Percentiles rank a stretch among this genome's conserved stretches.
Evolutionary conservation across 306 rosid species (phyloP).

Genomic region (Dryas alaskensis): DNA sequence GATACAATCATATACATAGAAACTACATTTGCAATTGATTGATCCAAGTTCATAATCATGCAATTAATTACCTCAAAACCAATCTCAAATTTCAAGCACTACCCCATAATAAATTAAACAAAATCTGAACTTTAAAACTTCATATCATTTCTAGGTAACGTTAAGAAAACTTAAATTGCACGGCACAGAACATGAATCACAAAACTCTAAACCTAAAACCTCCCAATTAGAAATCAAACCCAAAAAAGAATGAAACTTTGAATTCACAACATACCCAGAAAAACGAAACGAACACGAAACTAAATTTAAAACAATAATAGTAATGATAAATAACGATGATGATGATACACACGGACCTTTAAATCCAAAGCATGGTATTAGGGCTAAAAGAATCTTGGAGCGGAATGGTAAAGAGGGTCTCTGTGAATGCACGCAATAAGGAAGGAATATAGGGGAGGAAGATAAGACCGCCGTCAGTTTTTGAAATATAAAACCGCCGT

Average conservation of each 20-base stretch:
- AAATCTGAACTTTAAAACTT: neutral
- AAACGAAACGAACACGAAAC: neutral
- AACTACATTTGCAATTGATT: neutral
- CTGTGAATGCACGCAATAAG: neutral
- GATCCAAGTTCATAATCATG: neutral
- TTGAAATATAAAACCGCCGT: neutral
- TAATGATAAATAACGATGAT: neutral
- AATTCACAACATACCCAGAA: slow-evolving; percentile 9
- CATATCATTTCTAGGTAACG: too few relatives aligned
- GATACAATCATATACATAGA: neutral
- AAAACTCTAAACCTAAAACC: slow-evolving; percentile 31
- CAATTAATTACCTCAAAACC: neutral
- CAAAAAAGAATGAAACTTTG: slow-evolving; percentile 11
- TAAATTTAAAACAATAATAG: neutral
- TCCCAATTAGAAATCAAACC: slow-evolving; percentile 25
- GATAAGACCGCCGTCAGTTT: neutral
- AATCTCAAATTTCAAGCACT: neutral
- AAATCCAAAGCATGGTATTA: neutral
- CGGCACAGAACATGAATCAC: neutral
- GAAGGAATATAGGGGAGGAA: slow-evolving; percentile 4
- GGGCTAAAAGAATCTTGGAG: neutral
- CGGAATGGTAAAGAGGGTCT: neutral
- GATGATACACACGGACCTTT: slow-evolving; percentile 25
- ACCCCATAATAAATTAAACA: neutral
- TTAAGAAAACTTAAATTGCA: neutral